Evolutionary conservation across 345 rosid genomes (phyloP).

Genomic region (Adansonia digitata): DNA sequence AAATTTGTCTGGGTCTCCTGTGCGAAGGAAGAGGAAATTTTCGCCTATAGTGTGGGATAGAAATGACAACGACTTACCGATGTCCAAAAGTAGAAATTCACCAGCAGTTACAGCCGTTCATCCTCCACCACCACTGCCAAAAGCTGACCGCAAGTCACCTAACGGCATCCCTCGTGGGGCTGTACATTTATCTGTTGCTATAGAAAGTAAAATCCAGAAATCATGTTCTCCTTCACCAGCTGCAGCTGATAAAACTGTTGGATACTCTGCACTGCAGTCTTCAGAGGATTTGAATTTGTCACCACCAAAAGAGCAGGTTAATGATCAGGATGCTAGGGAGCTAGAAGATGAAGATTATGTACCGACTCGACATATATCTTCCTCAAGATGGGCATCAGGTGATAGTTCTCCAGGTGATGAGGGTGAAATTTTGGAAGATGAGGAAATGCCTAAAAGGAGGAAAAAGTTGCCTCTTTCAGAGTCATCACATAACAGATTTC

Average conservation of each 20-base stretch:
- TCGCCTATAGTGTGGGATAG: constrained; percentile 98
- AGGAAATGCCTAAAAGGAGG: constrained; percentile 55
- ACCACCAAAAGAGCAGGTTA: constrained; percentile 38
- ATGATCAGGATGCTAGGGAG: constrained; percentile 36
- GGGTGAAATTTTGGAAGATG: constrained; percentile 39
- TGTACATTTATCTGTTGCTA: constrained; percentile 34
- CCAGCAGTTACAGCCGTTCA: constrained; percentile 35
- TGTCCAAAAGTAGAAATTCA: constrained; percentile 36
- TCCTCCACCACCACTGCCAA: constrained; percentile 55
- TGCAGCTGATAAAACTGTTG: constrained; percentile 26
- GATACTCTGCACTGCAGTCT: constrained; percentile 28
- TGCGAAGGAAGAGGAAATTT: constrained; percentile 78
- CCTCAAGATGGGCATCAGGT: constrained; percentile 96
- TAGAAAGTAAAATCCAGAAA: constrained; percentile 22
- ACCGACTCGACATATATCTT: constrained; percentile 77
- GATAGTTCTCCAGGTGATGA: constrained; percentile 70
- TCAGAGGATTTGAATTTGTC: constrained; percentile 30
- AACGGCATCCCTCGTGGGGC: constrained; percentile 31
- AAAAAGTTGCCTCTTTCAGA: constrained; percentile 43
- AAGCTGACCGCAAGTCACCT: constrained; percentile 43
- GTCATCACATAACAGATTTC: constrained; percentile 31
- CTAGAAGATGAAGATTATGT: constrained; percentile 70
- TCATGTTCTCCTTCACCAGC: constrained; percentile 29
- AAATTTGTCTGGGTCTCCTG: constrained; percentile 40
- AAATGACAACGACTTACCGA: constrained; percentile 48